Percentiles rank a stretch among this genome's conserved stretches.
phyloP scores from a whole-genome alignment of 2,329 filamentous ascomycete species.

The Colletotrichum noveboracense region DNA sequence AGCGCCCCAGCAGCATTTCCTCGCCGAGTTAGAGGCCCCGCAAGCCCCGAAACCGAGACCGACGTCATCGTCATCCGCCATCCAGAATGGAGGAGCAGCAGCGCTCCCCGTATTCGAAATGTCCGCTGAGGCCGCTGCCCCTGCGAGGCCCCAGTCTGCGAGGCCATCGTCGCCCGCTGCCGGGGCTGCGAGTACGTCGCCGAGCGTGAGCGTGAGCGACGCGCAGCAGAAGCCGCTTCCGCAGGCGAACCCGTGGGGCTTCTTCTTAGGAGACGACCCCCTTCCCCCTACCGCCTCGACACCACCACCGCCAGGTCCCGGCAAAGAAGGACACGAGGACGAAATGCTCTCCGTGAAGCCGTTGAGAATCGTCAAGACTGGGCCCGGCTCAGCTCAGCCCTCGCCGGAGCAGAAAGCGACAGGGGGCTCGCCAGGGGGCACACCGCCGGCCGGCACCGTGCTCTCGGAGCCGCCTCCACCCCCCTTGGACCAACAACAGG shows the following conservation, averaged over 20 bases:
- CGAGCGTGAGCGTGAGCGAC: neutral
- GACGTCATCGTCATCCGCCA: neutral
- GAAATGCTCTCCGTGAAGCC: slow-evolving; percentile 9
- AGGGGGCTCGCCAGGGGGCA: neutral
- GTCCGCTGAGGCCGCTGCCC: neutral
- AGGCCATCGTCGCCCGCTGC: neutral
- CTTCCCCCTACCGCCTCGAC: neutral
- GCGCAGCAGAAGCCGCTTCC: neutral
- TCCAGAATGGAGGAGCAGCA: neutral
- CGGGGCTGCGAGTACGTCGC: neutral
- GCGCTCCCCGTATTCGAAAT: neutral
- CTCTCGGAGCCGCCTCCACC: neutral
- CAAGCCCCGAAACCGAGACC: neutral
- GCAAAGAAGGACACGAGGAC: neutral
- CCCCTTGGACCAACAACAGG: neutral
- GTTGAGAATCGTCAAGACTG: slow-evolving; percentile 16
- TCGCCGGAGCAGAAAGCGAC: neutral
- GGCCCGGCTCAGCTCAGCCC: neutral
- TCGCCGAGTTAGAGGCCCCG: slow-evolving; percentile 22
- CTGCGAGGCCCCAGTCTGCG: neutral
- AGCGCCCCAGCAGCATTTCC: slow-evolving; percentile 7
- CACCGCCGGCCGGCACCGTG: neutral
- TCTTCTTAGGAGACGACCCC: slow-evolving; percentile 15
- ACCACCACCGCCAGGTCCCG: neutral
- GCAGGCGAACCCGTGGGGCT: slow-evolving; percentile 24